These are phyloP conservation scores for Cyclostephanos invisitatus DNA, from an alignment of 108 stramenopile species.

Conservation along the genomic window DNA sequence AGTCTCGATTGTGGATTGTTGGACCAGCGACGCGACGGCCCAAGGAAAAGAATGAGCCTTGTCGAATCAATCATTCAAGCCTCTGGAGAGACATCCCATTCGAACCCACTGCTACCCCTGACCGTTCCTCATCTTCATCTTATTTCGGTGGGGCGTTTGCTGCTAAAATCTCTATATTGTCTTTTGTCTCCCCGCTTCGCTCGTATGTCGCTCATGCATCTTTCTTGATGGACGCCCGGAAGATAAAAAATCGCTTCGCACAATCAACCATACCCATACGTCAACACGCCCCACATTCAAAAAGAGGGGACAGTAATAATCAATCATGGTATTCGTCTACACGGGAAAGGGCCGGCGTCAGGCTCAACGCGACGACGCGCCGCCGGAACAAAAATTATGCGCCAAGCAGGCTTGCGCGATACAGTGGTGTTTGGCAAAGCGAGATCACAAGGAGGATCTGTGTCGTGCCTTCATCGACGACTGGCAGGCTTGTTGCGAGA, in stretches of 20 bases:
- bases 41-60: too few relatives aligned
- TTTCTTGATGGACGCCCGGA: neutral
- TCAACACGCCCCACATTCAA: neutral
- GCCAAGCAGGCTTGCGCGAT: slow-evolving; percentile 80
- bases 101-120: too few relatives aligned
- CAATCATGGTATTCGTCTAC: slow-evolving; percentile 52
- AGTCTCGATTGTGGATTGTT: too few relatives aligned
- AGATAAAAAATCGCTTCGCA: neutral
- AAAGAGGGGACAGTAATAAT: neutral
- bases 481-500: slow-evolving; percentile 67
- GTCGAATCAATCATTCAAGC: too few relatives aligned
- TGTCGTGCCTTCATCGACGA: slow-evolving; percentile 62
- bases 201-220: neutral
- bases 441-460: slow-evolving; percentile 67
- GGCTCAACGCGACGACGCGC: slow-evolving; percentile 51
- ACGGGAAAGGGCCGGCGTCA: slow-evolving; percentile 50
- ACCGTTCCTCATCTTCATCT: too few relatives aligned
- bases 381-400: slow-evolving; percentile 61
- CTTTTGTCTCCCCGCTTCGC: neutral
- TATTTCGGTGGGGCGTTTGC: too few relatives aligned
- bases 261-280: neutral
- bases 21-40: too few relatives aligned
- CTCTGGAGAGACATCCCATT: too few relatives aligned
- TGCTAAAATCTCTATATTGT: too few relatives aligned
- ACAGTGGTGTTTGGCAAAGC: slow-evolving; percentile 77